These are phyloP conservation scores for Melanomma pulvis-pyrius DNA, from an alignment of 495 filamentous ascomycete species.

Conservation along the genomic window DNA sequence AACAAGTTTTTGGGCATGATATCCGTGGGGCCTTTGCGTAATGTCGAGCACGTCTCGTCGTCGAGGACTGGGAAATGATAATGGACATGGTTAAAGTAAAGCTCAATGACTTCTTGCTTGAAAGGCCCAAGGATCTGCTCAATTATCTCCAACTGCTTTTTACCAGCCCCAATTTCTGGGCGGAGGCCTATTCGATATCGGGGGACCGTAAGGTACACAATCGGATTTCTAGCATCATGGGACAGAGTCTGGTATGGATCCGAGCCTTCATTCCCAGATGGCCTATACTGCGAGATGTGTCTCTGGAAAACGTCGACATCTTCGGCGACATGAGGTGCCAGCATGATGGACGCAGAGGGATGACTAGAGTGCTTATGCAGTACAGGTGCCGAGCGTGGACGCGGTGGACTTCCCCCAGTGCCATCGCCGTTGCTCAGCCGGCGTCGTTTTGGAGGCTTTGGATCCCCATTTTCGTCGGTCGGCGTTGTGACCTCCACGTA, in stretches of 20 bases:
- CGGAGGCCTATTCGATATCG: conserved; percentile 21
- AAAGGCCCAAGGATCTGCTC: conserved; percentile 59
- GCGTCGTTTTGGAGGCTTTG: conserved; percentile 2
- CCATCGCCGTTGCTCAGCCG: conserved; percentile 6
- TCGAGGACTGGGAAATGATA: conserved; percentile 59
- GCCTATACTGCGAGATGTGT: conserved; percentile 26
- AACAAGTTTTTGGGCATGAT: conserved; percentile 56
- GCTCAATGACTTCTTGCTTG: conserved; percentile 54
- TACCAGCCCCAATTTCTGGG: conserved; percentile 34
- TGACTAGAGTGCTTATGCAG: conserved; percentile 11
- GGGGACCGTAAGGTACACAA: conserved; percentile 29
- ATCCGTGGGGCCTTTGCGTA: conserved; percentile 50
- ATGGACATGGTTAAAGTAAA: conserved; percentile 58
- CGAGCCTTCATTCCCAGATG: neutral
- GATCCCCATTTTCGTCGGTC: conserved; percentile 7
- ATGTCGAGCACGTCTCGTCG: conserved; percentile 49
- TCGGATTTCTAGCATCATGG: conserved; percentile 16
- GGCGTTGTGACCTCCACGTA: conserved; percentile 13
- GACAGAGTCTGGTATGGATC: conserved; percentile 24
- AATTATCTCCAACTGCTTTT: conserved; percentile 57
- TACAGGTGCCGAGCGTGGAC: conserved; percentile 6
- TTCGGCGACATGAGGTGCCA: conserved; percentile 30
- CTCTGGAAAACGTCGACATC: conserved; percentile 27
- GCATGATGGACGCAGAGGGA: conserved; percentile 26
- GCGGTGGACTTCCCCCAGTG: neutral